Percentiles rank a stretch among this genome's conserved stretches.
These are phyloP conservation scores for Candida sithepensis DNA, from an alignment of 805 yeast genomes.

Conservation along the genomic window DNA sequence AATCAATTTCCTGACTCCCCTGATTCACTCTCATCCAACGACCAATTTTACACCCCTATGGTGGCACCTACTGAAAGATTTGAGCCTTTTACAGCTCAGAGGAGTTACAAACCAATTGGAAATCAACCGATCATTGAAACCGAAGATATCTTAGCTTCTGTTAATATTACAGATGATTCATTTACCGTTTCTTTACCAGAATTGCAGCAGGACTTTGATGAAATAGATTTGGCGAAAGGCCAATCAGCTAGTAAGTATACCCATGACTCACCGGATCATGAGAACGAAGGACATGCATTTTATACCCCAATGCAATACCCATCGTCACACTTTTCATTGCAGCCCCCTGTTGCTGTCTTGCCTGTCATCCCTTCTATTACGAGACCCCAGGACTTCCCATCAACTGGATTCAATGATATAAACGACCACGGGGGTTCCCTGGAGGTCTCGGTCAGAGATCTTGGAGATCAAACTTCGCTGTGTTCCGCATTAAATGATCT, in stretches of 20 bases:
- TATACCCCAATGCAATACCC: slow-evolving; percentile 19
- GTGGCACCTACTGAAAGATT: slow-evolving; percentile 2
- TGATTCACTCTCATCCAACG: background rate
- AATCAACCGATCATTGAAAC: background rate
- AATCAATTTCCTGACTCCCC: background rate
- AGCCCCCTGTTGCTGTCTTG: background rate
- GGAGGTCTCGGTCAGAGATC: background rate
- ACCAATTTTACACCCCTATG: slow-evolving; percentile 9
- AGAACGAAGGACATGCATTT: slow-evolving; percentile 4
- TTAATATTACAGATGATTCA: slow-evolving; percentile 16
- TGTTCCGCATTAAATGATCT: slow-evolving; percentile 27
- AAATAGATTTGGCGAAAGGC: slow-evolving; percentile 1
- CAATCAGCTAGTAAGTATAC: background rate
- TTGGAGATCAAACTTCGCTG: slow-evolving; percentile 18
- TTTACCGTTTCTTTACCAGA: slow-evolving; percentile 16
- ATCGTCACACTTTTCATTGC: slow-evolving; percentile 5
- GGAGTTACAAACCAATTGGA: background rate
- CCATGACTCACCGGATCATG: background rate
- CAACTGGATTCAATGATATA: background rate
- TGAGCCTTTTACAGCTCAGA: background rate
- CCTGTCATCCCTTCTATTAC: background rate
- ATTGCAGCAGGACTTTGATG: slow-evolving; percentile 7
- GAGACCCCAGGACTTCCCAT: background rate
- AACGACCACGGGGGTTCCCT: background rate
- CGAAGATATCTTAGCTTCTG: slow-evolving; percentile 15